Conservation (phyloP, 31 red algal genomes). For the Porphyra umbilicalis region DNA sequence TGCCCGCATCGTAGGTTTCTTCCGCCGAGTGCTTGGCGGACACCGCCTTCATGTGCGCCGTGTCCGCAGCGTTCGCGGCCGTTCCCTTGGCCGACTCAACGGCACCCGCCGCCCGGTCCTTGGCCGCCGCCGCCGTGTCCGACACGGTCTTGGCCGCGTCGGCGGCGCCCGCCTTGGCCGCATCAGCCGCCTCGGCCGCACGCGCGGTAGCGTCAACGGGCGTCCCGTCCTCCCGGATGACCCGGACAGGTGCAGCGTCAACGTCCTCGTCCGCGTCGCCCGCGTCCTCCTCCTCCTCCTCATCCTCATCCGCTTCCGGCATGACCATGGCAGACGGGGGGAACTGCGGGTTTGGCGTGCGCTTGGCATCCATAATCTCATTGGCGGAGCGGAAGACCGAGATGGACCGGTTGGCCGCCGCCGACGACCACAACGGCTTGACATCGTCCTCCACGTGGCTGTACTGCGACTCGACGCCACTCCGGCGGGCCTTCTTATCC, state of each 20-base stretch:
- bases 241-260: neutral
- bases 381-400: neutral
- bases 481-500: neutral
- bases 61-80: neutral
- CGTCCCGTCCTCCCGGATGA: neutral
- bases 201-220: no score
- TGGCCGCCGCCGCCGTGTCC: neutral
- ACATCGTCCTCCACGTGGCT: neutral
- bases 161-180: neutral
- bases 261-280: neutral
- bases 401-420: neutral
- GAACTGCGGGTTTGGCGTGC: neutral
- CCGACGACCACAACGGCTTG: neutral
- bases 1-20: neutral
- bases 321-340: neutral
- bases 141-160: neutral
- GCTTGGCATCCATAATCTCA: neutral
- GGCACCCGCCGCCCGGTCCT: neutral
- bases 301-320: neutral
- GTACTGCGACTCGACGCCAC: neutral
- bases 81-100: no score
- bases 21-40: neutral
- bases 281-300: neutral
- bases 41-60: neutral
- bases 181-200: neutral